Evolutionary conservation across 1,139 yeast species (phyloP).

Genomic region (Pichia sp.): DNA sequence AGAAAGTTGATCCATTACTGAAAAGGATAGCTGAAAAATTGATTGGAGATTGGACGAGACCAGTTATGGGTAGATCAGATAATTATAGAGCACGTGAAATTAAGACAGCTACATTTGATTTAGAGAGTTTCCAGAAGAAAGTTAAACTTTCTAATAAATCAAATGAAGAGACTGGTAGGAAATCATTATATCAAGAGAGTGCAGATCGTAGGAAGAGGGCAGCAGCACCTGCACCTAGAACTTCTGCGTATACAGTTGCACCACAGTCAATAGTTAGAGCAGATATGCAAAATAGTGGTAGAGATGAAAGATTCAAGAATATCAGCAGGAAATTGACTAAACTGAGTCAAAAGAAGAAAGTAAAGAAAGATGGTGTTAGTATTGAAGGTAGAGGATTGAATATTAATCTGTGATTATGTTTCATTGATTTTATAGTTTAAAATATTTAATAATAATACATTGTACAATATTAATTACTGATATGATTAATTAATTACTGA

Average conservation of each 20-base stretch:
- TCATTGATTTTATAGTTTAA: too few relatives aligned
- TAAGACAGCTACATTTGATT: conserved; percentile 63
- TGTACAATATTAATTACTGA: too few relatives aligned
- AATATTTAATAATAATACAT: too few relatives aligned
- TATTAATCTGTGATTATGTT: not conserved
- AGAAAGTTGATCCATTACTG: conserved; percentile 78
- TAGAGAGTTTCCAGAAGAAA: conserved; percentile 44
- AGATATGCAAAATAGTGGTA: conserved; percentile 28
- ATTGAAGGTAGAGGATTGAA: conserved; percentile 69
- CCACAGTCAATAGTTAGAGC: conserved; percentile 58
- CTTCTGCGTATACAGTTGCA: conserved; percentile 85
- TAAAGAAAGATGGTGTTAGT: conserved; percentile 64
- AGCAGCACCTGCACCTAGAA: conserved; percentile 84
- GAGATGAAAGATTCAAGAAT: conserved; percentile 74
- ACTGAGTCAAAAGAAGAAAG: conserved; percentile 35
- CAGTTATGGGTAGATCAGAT: conserved; percentile 92
- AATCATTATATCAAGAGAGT: conserved; percentile 73
- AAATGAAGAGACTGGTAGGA: conserved; percentile 31
- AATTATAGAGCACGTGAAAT: conserved; percentile 86
- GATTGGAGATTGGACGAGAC: conserved; percentile 97
- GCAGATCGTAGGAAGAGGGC: conserved; percentile 94
- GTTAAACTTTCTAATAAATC: conserved; percentile 18
- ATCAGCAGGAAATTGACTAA: conserved; percentile 49
- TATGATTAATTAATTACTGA: too few relatives aligned
- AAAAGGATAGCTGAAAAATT: conserved; percentile 85